phyloP scores from a whole-genome alignment of 768 basidiomycete genomes.

The Cystofilobasidium ferigula region DNA sequence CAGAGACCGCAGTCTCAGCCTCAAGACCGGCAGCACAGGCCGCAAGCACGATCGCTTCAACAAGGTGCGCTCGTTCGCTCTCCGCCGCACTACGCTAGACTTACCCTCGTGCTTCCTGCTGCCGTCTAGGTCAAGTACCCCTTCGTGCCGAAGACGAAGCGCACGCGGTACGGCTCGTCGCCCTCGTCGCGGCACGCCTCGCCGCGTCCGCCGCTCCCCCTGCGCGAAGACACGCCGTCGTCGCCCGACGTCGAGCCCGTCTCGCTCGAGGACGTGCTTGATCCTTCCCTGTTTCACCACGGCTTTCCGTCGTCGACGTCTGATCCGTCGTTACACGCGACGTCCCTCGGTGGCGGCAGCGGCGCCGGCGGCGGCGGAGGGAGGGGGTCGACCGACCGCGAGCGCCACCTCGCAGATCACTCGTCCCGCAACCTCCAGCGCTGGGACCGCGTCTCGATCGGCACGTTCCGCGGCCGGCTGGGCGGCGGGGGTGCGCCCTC shows the following conservation, averaged over 20 bases:
- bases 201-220: conserved; percentile 1
- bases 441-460: conserved; percentile 25
- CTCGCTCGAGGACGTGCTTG: conserved; percentile 23
- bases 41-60: background rate
- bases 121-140: conserved; percentile 5
- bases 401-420: conserved; percentile 3
- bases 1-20: background rate
- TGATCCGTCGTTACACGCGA: background rate
- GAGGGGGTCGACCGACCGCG: background rate
- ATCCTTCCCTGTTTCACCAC: conserved; percentile 17
- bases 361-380: too few relatives aligned
- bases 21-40: conserved; percentile 1
- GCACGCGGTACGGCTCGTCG: conserved; percentile 17
- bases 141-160: conserved; percentile 16
- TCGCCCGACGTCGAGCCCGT: conserved; percentile 21
- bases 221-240: conserved; percentile 22
- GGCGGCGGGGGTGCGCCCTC: background rate
- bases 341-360: too few relatives aligned
- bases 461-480: conserved; percentile 24
- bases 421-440: conserved; percentile 11
- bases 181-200: background rate
- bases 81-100: background rate
- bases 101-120: background rate
- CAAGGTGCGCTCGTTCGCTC: background rate
- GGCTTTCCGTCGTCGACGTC: conserved; percentile 1